A percentile compares a stretch with the other conserved stretches of the same genome.
Evolutionary conservation across 192 early-diverging fungal genomes (phyloP).

Genomic region (Diversispora epigaea): DNA sequence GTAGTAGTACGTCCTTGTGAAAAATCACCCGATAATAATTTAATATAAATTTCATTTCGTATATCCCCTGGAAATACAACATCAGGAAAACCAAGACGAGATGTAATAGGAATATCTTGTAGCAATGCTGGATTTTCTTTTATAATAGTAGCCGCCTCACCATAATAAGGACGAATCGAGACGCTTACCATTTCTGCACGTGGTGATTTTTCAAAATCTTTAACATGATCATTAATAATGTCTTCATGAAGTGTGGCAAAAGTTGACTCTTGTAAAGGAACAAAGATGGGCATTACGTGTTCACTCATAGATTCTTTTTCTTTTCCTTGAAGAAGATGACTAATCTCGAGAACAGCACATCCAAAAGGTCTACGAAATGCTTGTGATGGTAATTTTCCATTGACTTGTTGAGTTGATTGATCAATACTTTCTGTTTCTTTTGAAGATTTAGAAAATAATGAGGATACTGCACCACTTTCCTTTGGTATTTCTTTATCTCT

Average conservation of each 20-base stretch:
- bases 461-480: conserved; percentile 16
- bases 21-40: conserved; percentile 59
- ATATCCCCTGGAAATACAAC: conserved; percentile 52
- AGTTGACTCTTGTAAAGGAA: conserved; percentile 47
- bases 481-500: conserved; percentile 43
- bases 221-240: conserved; percentile 48
- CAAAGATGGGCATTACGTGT: conserved; percentile 56
- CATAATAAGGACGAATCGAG: conserved; percentile 47
- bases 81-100: conserved; percentile 61
- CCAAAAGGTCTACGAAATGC: conserved; percentile 61
- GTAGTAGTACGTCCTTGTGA: conserved; percentile 38
- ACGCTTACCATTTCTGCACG: conserved; percentile 50
- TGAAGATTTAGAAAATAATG: conserved; percentile 21
- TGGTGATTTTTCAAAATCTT: conserved; percentile 47
- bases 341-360: conserved; percentile 56
- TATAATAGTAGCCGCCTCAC: conserved; percentile 40
- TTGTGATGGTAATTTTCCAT: conserved; percentile 12
- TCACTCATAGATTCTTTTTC: conserved; percentile 37
- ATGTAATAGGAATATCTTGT: conserved; percentile 48
- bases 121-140: conserved; percentile 46
- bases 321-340: conserved; percentile 41
- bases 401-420: conserved; percentile 10
- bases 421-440: conserved; percentile 31
- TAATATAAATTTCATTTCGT: conserved; percentile 64
- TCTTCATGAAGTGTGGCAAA: conserved; percentile 56